Base-by-base conservation (phyloP, 306 rosid species). In the Pachyrhizus erosus region DNA sequence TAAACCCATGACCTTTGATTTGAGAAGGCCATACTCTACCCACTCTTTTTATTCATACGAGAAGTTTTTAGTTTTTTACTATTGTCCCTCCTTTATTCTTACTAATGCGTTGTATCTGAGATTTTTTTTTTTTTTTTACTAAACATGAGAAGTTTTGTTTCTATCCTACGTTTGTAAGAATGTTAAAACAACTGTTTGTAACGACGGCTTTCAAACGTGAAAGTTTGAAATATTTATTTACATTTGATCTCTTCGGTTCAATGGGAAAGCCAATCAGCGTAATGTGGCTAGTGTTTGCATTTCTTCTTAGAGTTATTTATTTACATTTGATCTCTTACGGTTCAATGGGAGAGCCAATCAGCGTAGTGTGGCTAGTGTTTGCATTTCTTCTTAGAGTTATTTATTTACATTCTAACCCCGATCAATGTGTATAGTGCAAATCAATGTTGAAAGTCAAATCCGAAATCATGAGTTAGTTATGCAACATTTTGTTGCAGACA, bases 391-490 rank as follows among this genome's bases (percentile, higher is more conserved):
- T 23, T 58, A 60, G 24, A 6, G n/a, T 58, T 23, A 60, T 24
- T 26, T 58, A 58, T 24, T 26, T 58, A 58, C 66, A 58, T 24
- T n/a, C 11, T 1, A 52, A n/a, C 58, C 2, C n/a, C 3, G 27
- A 54, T 20, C 29, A 54, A 54, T 54, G 62, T 21, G 13, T 54
- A 9, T 8, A 55, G 29, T 20, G 60, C 20, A 52, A 55, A 55
- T 55, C 62, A 0, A 55, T 7, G 75, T 49, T 24, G 23, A 55
- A 70, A 57, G 77, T 70, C 70, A 31, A 70, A 42, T 55, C 10
- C 5, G n/a, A 79, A 55, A 55, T 55, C 48, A 70, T 55, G 13
- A 55, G 37, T 79, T 37, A 3, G 58, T 80, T 42, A 60, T 34
- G 60, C 48, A 54, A 34, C 34, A 65, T 20, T 5, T 37, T 2